Percentiles rank a stretch among this genome's conserved stretches.
Conservation (phyloP, 805 yeast species). For the Candida odintsovae region DNA sequence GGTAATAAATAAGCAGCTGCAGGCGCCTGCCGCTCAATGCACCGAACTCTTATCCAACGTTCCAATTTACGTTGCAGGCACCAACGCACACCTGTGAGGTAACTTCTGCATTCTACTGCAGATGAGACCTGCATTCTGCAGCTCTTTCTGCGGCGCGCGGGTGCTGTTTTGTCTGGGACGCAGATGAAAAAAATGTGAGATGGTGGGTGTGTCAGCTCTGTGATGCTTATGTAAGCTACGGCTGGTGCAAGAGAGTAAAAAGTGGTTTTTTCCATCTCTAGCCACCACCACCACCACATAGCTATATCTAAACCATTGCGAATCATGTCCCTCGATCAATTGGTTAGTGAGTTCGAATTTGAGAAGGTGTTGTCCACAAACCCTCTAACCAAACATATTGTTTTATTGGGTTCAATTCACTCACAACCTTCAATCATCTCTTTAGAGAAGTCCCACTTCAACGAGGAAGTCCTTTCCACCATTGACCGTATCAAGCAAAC, state of each 20-base stretch:
- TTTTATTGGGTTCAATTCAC: conserved; percentile 62
- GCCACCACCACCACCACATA: too few species aligned
- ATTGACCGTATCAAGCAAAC: conserved; percentile 30
- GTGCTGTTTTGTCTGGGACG: too few species aligned
- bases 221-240: too few species aligned
- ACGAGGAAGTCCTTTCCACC: conserved; percentile 24
- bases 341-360: conserved; percentile 34
- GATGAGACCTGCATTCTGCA: background rate
- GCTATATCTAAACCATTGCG: too few species aligned
- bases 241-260: too few species aligned
- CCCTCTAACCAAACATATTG: conserved; percentile 62
- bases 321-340: conserved; percentile 13
- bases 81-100: background rate
- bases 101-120: background rate
- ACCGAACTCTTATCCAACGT: background rate
- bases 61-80: background rate
- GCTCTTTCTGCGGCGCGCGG: too few species aligned
- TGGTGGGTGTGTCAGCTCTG: too few species aligned
- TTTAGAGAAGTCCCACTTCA: conserved; percentile 69
- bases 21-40: background rate
- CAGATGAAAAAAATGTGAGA: too few species aligned
- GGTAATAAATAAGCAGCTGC: background rate
- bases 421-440: conserved; percentile 59
- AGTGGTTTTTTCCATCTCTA: background rate
- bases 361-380: conserved; percentile 46